Evolutionary conservation across 2,329 filamentous ascomycete genomes (phyloP).

Genomic region (Coleophoma cylindrospora): DNA sequence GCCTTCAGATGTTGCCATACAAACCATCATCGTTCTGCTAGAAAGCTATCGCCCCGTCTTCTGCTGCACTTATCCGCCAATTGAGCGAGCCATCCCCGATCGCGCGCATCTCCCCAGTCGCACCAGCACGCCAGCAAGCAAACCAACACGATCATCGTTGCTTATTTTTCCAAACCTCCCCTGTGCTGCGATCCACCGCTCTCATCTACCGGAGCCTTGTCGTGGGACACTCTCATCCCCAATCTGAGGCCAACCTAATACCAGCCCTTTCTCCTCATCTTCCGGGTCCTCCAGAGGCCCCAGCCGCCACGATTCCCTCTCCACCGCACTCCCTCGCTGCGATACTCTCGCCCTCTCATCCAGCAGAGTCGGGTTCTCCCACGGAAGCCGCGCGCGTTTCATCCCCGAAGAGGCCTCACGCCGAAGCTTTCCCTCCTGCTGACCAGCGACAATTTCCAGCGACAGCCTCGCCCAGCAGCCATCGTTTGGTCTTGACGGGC

Average conservation of each 20-base stretch:
- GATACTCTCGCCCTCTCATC: conserved; percentile 27
- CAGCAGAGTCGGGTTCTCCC: conserved; percentile 13
- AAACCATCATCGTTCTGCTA: too few relatives aligned
- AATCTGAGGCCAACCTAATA: background rate
- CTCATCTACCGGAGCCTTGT: too few relatives aligned
- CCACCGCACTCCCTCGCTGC: conserved; percentile 26
- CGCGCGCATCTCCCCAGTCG: too few relatives aligned
- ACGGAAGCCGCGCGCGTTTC: conserved; percentile 18
- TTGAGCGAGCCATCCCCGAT: too few relatives aligned
- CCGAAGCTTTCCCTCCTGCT: conserved; percentile 23
- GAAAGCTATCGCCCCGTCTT: too few relatives aligned
- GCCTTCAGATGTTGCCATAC: too few relatives aligned
- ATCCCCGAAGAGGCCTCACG: conserved; percentile 26
- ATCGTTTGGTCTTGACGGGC: conserved; percentile 14
- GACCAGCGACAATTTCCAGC: conserved; percentile 21
- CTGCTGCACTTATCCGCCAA: too few relatives aligned
- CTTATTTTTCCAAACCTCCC: too few relatives aligned
- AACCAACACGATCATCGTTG: too few relatives aligned
- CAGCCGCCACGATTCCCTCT: conserved; percentile 29
- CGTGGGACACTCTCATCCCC: background rate
- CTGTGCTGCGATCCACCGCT: too few relatives aligned
- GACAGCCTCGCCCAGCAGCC: conserved; percentile 22
- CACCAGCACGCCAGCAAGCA: too few relatives aligned
- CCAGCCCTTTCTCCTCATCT: background rate
- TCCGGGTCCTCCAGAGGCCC: conserved; percentile 19